Conservation (phyloP, 345 rosid species). For the Corchorus capsularis region DNA sequence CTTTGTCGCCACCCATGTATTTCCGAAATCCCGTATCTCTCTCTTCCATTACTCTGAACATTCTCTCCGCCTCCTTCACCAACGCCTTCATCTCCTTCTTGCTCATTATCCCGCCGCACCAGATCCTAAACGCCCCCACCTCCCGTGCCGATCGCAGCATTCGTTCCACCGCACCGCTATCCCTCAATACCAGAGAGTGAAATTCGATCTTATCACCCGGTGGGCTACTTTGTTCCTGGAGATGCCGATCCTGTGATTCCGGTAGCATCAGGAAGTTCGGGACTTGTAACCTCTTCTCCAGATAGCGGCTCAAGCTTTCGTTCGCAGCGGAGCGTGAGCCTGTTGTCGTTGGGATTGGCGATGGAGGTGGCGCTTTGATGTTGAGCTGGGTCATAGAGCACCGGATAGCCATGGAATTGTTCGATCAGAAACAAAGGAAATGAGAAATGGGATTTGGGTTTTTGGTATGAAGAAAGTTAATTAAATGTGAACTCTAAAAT, state of each 20-base stretch:
- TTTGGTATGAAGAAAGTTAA: not conserved
- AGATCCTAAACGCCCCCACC: constrained; percentile 52
- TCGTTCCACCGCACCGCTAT: constrained; percentile 38
- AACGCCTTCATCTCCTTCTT: constrained; percentile 37
- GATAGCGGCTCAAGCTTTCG: constrained; percentile 44
- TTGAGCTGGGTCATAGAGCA: constrained; percentile 40
- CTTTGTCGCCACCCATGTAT: constrained; percentile 33
- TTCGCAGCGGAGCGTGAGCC: constrained; percentile 87
- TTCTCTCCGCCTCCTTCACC: constrained; percentile 46
- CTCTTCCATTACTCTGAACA: constrained; percentile 50
- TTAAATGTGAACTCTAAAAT: too few relatives aligned
- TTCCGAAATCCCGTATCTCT: constrained; percentile 44
- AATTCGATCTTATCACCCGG: constrained; percentile 46
- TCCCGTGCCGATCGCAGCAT: constrained; percentile 53
- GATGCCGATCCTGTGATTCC: constrained; percentile 30
- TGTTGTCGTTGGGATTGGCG: constrained; percentile 70
- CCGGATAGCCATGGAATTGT: constrained; percentile 38
- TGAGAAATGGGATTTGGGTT: not conserved
- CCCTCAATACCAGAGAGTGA: constrained; percentile 36
- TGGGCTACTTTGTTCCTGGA: constrained; percentile 4
- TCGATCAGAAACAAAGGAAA: not conserved
- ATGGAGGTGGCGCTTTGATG: constrained; percentile 60
- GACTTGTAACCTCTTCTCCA: constrained; percentile 45
- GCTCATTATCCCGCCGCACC: constrained; percentile 42
- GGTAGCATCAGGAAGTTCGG: constrained; percentile 59